phyloP scores from a whole-genome alignment of 306 rosid genomes.

The Fragaria iinumae region DNA sequence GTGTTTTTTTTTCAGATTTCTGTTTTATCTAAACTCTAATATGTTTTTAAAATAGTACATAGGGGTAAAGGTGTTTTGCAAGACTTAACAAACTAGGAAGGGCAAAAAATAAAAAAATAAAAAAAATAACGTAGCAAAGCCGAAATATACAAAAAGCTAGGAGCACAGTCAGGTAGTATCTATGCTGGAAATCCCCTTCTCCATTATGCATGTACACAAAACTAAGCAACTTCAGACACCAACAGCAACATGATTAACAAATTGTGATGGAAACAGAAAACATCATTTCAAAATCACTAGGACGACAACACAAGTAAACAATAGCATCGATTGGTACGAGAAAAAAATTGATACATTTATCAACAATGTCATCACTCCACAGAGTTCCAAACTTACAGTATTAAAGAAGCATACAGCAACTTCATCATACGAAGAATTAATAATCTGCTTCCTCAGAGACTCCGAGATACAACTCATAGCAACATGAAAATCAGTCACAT shows the following conservation, averaged over 20 bases:
- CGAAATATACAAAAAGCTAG: neutral
- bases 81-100: neutral
- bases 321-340: neutral
- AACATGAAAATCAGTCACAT: constrained; percentile 68
- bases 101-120: neutral
- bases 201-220: neutral
- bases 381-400: constrained; percentile 51
- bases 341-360: neutral
- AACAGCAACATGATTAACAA: neutral
- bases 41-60: neutral
- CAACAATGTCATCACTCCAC: neutral
- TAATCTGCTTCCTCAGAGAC: constrained; percentile 65
- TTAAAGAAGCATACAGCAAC: constrained; percentile 88
- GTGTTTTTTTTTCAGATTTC: neutral
- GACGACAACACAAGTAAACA: too few relatives aligned
- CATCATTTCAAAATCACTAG: neutral
- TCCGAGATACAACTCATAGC: constrained; percentile 64
- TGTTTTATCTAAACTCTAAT: neutral
- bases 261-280: neutral
- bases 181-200: neutral
- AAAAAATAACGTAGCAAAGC: neutral
- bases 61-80: neutral
- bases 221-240: neutral
- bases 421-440: constrained; percentile 74
- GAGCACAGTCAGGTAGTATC: neutral